A percentile compares a stretch with the other conserved stretches of the same genome.
phyloP scores from a whole-genome alignment of 208 protist genomes.

The Acanthamoeba lenticulata region DNA sequence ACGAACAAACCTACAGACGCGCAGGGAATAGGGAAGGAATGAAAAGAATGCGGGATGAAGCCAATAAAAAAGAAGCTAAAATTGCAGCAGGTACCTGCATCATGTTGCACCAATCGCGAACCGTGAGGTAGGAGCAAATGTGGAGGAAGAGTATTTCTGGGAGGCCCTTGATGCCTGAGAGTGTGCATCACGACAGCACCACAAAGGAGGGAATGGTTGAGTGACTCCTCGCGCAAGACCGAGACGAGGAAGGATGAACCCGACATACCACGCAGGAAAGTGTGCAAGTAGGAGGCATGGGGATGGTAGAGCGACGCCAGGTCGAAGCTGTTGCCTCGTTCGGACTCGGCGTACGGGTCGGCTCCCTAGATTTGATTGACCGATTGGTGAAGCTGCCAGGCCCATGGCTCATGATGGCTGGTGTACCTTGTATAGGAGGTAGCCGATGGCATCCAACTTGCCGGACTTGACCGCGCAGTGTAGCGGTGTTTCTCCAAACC shows the following conservation, averaged over 20 bases:
- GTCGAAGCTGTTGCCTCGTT: constrained; percentile 1
- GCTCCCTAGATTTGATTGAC: not conserved
- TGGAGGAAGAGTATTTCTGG: constrained; percentile 14
- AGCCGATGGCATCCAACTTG: not conserved
- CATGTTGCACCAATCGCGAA: constrained; percentile 37
- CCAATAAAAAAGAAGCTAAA: too few species aligned
- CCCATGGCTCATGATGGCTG: not conserved
- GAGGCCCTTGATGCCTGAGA: constrained; percentile 33
- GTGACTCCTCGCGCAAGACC: too few species aligned
- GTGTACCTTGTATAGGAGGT: constrained; percentile 8
- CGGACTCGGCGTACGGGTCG: not conserved
- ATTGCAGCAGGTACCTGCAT: not conserved
- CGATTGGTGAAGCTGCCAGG: not conserved
- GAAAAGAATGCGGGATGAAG: too few species aligned
- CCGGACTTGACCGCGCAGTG: constrained; percentile 28
- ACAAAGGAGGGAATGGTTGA: too few species aligned
- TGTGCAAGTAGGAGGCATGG: not conserved
- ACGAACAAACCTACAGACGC: not conserved
- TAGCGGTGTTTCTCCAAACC: constrained; percentile 57
- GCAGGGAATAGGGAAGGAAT: not conserved
- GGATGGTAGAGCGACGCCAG: not conserved
- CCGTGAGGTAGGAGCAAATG: constrained; percentile 24
- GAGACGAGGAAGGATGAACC: not conserved
- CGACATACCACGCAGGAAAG: not conserved
- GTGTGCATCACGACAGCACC: too few species aligned